phyloP scores from a whole-genome alignment of 2,329 filamentous ascomycete genomes.

The Elsinoe fawcettii region DNA sequence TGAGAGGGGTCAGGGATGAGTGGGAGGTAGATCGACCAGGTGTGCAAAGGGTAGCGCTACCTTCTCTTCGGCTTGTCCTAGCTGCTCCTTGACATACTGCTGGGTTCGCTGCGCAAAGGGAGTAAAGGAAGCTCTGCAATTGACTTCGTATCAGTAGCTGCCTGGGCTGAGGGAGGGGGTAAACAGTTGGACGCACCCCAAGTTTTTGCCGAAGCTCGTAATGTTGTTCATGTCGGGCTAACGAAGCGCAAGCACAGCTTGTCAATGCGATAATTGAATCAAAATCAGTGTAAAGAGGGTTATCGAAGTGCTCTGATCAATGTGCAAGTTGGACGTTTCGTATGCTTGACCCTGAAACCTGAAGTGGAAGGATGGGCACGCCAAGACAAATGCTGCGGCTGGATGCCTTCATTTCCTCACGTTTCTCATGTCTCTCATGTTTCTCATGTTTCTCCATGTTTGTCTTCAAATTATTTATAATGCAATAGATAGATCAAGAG shows the following conservation, averaged over 20 bases:
- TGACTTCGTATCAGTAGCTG: slow-evolving; percentile 25
- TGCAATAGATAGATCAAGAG: not conserved
- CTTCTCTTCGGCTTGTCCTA: slow-evolving; percentile 85
- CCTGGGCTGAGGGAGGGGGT: not conserved
- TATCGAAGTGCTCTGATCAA: not conserved
- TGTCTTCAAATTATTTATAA: not conserved
- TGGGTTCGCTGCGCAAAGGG: slow-evolving; percentile 90
- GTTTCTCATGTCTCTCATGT: not conserved
- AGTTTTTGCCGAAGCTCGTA: slow-evolving; percentile 61
- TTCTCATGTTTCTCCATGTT: not conserved
- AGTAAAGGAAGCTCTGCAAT: slow-evolving; percentile 70
- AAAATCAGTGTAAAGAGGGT: not conserved
- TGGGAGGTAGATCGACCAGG: not conserved
- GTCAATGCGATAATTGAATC: not conserved
- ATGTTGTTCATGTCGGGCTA: slow-evolving; percentile 56
- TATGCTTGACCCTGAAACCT: slow-evolving; percentile 11
- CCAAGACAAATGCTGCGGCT: slow-evolving; percentile 10
- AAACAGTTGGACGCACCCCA: slow-evolving; percentile 46
- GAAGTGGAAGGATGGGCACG: slow-evolving; percentile 4
- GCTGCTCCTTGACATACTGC: slow-evolving; percentile 96
- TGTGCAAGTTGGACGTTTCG: slow-evolving; percentile 6
- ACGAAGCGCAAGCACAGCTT: not conserved
- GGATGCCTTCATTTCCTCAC: not conserved
- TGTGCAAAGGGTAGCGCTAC: not conserved
- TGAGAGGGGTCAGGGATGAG: slow-evolving; percentile 31